phyloP scores from a whole-genome alignment of 352 stramenopile genomes.

The Phytopythium chamaehyphon region DNA sequence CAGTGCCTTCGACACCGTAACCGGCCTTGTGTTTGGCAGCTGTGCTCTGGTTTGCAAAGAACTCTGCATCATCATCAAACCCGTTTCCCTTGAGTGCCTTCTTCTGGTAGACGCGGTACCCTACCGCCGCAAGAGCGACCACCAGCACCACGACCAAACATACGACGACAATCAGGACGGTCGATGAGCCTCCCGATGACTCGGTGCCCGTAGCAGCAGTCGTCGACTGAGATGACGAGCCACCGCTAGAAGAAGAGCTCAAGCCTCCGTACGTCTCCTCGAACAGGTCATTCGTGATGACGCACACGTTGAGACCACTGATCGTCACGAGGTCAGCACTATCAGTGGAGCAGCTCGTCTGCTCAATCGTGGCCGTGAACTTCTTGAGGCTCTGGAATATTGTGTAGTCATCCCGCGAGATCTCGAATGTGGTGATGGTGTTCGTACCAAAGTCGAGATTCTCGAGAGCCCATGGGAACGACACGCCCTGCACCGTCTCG shows the following conservation, averaged over 20 bases:
- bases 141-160: slow-evolving; percentile 45
- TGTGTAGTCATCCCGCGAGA: slow-evolving; percentile 56
- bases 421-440: slow-evolving; percentile 63
- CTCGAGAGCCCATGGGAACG: slow-evolving; percentile 46
- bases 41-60: slow-evolving; percentile 52
- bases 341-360: slow-evolving; percentile 37
- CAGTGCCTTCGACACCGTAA: slow-evolving; percentile 10
- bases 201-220: slow-evolving; percentile 7
- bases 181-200: slow-evolving; percentile 29
- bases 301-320: slow-evolving; percentile 37
- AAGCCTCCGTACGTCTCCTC: slow-evolving; percentile 32
- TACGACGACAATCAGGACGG: slow-evolving; percentile 55
- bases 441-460: slow-evolving; percentile 41
- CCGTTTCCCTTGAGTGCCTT: slow-evolving; percentile 16
- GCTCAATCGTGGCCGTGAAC: slow-evolving; percentile 36
- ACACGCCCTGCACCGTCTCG: slow-evolving; percentile 42
- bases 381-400: slow-evolving; percentile 41
- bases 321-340: slow-evolving; percentile 40
- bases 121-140: slow-evolving; percentile 45
- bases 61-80: slow-evolving; percentile 24
- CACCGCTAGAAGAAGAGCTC: slow-evolving; percentile 7
- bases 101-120: slow-evolving; percentile 37
- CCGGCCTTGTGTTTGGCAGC: slow-evolving; percentile 12
- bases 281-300: slow-evolving; percentile 66
- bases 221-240: slow-evolving; percentile 20